Conservation (phyloP, 2,329 filamentous ascomycete genomes). For the Dothiorella sarmentorum region DNA sequence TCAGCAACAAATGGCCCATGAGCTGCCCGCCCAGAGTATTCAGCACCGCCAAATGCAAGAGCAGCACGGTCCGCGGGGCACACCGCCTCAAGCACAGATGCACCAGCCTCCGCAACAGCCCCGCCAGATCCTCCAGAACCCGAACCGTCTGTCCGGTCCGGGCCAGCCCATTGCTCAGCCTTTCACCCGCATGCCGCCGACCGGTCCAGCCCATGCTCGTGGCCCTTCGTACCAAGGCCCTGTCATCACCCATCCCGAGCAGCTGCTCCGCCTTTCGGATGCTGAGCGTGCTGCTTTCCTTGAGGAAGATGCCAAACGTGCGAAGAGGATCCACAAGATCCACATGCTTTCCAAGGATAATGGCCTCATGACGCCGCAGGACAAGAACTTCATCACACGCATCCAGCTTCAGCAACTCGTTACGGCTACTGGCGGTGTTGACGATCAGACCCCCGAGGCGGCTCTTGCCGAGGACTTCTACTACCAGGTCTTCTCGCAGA, state of each 20-base stretch:
- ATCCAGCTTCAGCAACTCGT: conserved; percentile 97
- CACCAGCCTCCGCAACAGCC: conserved; percentile 48
- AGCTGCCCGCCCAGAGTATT: conserved; percentile 40
- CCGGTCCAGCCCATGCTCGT: conserved; percentile 36
- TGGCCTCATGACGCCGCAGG: conserved; percentile 96
- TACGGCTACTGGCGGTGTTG: conserved; percentile 81
- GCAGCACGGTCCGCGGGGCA: conserved; percentile 24
- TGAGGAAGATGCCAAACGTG: conserved; percentile 87
- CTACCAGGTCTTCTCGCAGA: conserved; percentile 95
- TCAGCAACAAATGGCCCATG: conserved; percentile 41
- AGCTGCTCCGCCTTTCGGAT: conserved; percentile 73
- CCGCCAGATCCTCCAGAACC: conserved; percentile 76
- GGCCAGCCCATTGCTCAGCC: conserved; percentile 37
- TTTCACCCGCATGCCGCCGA: conserved; percentile 29
- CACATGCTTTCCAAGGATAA: conserved; percentile 90
- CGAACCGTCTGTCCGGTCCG: conserved; percentile 57
- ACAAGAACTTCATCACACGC: conserved; percentile 98
- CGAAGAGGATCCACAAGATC: conserved; percentile 98
- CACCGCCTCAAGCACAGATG: conserved; percentile 33
- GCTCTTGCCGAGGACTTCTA: conserved; percentile 93
- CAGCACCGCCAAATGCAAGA: conserved; percentile 35
- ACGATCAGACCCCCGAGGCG: conserved; percentile 74
- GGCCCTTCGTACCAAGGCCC: conserved; percentile 49
- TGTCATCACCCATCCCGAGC: conserved; percentile 65
- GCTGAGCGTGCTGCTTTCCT: conserved; percentile 80